Evolutionary conservation across 2,329 filamentous ascomycete genomes (phyloP), one percentile per base, ranked within the genome.

Genomic region (Lasiodiplodia citricola): DNA sequence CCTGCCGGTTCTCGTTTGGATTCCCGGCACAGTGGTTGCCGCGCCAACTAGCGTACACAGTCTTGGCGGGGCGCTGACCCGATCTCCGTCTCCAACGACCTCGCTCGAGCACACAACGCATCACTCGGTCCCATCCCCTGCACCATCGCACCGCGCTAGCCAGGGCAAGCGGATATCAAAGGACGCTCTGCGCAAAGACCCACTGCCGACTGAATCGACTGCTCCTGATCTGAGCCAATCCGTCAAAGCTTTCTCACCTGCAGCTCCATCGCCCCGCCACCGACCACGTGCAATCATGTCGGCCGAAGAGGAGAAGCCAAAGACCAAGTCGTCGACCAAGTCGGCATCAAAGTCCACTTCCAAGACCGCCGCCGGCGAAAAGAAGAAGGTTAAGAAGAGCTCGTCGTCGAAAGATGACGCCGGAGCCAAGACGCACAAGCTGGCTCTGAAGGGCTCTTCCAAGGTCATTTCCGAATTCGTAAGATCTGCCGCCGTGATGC

Each of bases 401-500:
- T 69, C 71, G 44, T 69, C 69, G 18, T 79, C 82, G 67, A 81
- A 85, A 70, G 87, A 86, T 72, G 87, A 89, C 76, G 16, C 50
- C 4, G 94, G 94, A 76, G 92, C 93, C 74, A 97, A 97, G 82
- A 90, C 94, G 70, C 96, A 99, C 85, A 98, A 97, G 86, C 88
- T 99, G 71, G 92, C 94, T 47, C 86, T 97, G 71, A 95, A 94
- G 81, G 93, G 90, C 68, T 91, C 90, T 74, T 89, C 93, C 50
- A 96, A 95, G 82, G 88, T 97, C 47, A 94, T 98, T 69, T 92
- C 95, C 55, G 96, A 99, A 84, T 99, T 99, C 80, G 94, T 97
- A 84, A 21, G 80, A 92, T 87, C n/a, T 14, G 1, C 58, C 44
- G 21, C 25, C 28, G 28, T 7, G 2, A 11, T 1, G 2, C 16